Evolutionary conservation across 768 basidiomycete species (phyloP).

Genomic region (Polyporus arcularius): DNA sequence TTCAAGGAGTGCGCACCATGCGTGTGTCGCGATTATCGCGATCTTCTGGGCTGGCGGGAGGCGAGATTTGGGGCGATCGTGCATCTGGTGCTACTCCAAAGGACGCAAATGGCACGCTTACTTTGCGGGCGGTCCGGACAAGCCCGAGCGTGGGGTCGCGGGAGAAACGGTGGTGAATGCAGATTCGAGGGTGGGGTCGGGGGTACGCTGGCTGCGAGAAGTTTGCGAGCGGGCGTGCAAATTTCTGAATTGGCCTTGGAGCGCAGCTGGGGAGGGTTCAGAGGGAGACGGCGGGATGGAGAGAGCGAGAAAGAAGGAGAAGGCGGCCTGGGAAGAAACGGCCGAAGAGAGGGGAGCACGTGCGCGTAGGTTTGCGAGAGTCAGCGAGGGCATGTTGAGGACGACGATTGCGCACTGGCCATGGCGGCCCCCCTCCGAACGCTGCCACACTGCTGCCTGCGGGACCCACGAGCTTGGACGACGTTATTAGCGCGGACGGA

Average conservation of each 20-base stretch:
- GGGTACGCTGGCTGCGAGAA: background rate
- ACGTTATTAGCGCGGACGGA: too few relatives aligned
- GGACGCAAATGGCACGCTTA: too few relatives aligned
- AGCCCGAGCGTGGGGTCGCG: too few relatives aligned
- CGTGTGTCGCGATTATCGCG: background rate
- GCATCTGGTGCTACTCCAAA: too few relatives aligned
- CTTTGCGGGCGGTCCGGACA: too few relatives aligned
- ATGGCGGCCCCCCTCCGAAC: background rate
- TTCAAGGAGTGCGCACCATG: constrained; percentile 10
- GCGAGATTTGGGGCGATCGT: too few relatives aligned
- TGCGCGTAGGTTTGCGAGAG: background rate
- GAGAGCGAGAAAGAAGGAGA: background rate
- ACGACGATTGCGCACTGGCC: background rate
- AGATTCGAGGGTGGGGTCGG: background rate
- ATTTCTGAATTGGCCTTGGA: background rate
- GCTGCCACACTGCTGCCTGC: background rate
- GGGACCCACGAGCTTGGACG: too few relatives aligned
- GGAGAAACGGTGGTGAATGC: too few relatives aligned
- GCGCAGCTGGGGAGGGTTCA: constrained; percentile 1
- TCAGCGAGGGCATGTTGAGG: background rate
- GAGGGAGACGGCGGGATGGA: constrained; percentile 9
- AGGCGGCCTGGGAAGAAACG: constrained; percentile 2
- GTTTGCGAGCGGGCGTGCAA: background rate
- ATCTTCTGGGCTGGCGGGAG: background rate
- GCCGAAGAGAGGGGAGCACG: constrained; percentile 5